Base-by-base conservation (phyloP, 805 yeast genomes). In the Blastobotrys terrestris region DNA sequence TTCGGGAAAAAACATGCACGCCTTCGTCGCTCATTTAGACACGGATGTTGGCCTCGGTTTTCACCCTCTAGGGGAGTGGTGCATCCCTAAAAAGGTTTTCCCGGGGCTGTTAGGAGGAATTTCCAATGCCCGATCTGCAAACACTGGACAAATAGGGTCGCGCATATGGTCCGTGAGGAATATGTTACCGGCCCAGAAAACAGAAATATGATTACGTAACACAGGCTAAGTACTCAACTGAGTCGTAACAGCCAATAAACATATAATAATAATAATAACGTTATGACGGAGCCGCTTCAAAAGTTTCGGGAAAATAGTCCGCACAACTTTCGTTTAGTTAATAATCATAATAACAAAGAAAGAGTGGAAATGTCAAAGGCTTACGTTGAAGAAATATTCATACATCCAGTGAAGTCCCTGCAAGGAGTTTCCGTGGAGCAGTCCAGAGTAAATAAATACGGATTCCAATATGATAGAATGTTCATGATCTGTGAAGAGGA, bases 391-490 rank as follows among this genome's bases (percentile, higher is more conserved):
- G 52, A 57, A 49, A 51, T 59, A 31, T 56, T 51, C 53, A 55
- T 68, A 4, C 63, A 57, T 44, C 72, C 72, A 5, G 61, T 68
- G 57, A 68, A 68, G 51, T 67, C 71, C 2, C 56, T 67, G 39
- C 58, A 62, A 6, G 69, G 67, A 35, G 54, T 68, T 16, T 44
- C 53, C 1, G 59, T 68, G n/a, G 43, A 53, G 3, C 55, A 58
- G 45, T 57, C 61, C 31, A 55, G 55, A 18, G 50, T 68, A 15
- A 66, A 61, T 48, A 57, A 55, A 40, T 57, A 63, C 50, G 72
- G 72, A 11, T 60, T 68, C 52, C 58, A 50, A 41, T 51, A 65
- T 50, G 71, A 68, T 58, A 61, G 72, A 1, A 53, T 63, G 51
- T 64, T 56, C 55, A 63, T 63, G 69, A 59, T 66, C 8, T 65